These are phyloP conservation scores for Pseudonitzschia delicatissima DNA, from an alignment of 108 stramenopile genomes.

Conservation along the genomic window DNA sequence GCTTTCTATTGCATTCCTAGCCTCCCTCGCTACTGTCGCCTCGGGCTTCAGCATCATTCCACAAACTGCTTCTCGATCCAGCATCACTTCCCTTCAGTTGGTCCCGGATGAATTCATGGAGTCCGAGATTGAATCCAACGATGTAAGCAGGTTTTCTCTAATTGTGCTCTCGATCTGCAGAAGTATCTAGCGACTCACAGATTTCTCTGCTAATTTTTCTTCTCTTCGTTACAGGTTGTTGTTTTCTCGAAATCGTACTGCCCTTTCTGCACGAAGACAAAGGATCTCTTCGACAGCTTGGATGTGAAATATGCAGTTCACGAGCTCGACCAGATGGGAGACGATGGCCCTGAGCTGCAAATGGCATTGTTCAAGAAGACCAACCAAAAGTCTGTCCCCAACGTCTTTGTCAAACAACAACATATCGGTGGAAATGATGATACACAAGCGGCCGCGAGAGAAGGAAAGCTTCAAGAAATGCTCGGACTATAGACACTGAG, in stretches of 20 bases:
- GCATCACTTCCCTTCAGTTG: constrained; percentile 6
- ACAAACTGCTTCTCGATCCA: constrained; percentile 1
- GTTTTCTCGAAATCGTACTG: constrained; percentile 64
- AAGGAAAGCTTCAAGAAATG: constrained; percentile 72
- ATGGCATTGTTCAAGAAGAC: constrained; percentile 48
- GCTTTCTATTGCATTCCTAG: background rate
- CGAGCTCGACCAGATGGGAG: constrained; percentile 69
- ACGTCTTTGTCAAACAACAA: constrained; percentile 77
- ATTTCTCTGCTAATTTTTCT: background rate
- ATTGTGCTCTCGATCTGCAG: background rate
- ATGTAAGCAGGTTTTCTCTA: too few relatives aligned
- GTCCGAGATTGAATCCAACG: constrained; percentile 68
- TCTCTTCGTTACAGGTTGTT: constrained; percentile 39
- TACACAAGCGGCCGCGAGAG: constrained; percentile 56
- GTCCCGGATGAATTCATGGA: constrained; percentile 53
- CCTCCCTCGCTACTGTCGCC: constrained; percentile 11
- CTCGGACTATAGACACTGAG: constrained; percentile 23
- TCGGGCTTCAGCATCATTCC: constrained; percentile 12
- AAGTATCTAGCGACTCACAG: background rate
- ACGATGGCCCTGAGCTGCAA: constrained; percentile 70
- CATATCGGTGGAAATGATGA: constrained; percentile 84
- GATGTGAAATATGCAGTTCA: constrained; percentile 53
- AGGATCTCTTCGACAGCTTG: constrained; percentile 50
- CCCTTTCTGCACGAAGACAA: constrained; percentile 62
- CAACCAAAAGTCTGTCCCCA: constrained; percentile 80